These are phyloP conservation scores for Stachybotrys elegans DNA, from an alignment of 2,329 filamentous ascomycete genomes.

Conservation along the genomic window DNA sequence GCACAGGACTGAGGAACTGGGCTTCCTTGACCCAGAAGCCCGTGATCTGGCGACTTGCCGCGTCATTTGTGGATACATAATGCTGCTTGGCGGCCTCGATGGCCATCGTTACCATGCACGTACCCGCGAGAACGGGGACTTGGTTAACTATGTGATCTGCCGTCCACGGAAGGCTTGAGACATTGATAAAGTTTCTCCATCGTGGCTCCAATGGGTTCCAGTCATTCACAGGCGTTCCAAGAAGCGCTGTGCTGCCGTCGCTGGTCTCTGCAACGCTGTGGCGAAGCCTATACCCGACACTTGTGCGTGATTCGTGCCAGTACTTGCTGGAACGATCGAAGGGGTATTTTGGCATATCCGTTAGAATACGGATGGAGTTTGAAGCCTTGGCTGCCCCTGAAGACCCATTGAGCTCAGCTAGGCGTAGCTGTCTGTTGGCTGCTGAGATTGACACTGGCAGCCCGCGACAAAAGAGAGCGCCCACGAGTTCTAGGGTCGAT, in stretches of 20 bases:
- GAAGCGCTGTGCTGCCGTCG: slow-evolving; percentile 28
- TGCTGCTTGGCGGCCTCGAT: slow-evolving; percentile 27
- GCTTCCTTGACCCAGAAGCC: slow-evolving; percentile 1
- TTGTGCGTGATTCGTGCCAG: slow-evolving; percentile 26
- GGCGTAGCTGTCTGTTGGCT: too few relatives aligned
- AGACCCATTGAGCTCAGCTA: too few relatives aligned
- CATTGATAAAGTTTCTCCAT: slow-evolving; percentile 19
- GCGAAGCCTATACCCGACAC: slow-evolving; percentile 21
- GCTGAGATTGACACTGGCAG: slow-evolving; percentile 33
- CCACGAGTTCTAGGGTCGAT: slow-evolving; percentile 17
- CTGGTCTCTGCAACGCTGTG: slow-evolving; percentile 23
- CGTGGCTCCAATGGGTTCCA: slow-evolving; percentile 18
- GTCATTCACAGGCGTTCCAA: slow-evolving; percentile 23
- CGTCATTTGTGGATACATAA: not conserved
- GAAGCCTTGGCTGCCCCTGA: too few relatives aligned
- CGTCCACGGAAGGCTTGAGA: slow-evolving; percentile 28
- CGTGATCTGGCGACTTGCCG: not conserved
- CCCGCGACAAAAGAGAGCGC: slow-evolving; percentile 24
- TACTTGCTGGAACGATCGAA: slow-evolving; percentile 29
- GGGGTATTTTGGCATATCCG: slow-evolving; percentile 27
- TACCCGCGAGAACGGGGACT: slow-evolving; percentile 6
- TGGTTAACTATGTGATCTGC: slow-evolving; percentile 24
- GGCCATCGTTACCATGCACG: slow-evolving; percentile 41
- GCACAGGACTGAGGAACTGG: not conserved
- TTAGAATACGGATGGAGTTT: slow-evolving; percentile 13